These are phyloP conservation scores for Talaromyces sp. DNA, from an alignment of 2,329 filamentous ascomycete genomes.

Conservation along the genomic window DNA sequence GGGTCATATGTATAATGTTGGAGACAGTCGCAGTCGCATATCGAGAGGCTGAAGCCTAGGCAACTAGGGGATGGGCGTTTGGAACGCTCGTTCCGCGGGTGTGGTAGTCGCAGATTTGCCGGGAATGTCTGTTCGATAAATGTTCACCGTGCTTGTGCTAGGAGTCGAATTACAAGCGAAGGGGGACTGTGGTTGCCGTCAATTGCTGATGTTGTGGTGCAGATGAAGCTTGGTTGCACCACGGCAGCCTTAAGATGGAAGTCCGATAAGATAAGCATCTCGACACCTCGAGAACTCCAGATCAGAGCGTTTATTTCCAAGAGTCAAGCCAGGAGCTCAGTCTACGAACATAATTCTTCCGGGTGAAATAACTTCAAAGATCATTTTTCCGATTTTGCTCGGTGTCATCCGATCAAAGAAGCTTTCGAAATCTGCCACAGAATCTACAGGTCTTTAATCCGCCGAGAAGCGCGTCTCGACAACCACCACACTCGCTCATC, in stretches of 20 bases:
- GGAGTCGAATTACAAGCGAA: neutral
- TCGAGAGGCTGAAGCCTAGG: neutral
- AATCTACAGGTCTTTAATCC: neutral
- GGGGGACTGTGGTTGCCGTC: neutral
- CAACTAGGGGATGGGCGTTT: neutral
- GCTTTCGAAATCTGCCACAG: neutral
- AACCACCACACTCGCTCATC: neutral
- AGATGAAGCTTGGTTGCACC: neutral
- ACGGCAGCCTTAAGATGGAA: neutral
- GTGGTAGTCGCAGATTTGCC: neutral
- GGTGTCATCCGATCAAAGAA: neutral
- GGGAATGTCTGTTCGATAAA: too few relatives aligned
- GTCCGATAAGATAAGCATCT: conserved; percentile 11
- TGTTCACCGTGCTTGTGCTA: neutral
- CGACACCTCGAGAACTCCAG: neutral
- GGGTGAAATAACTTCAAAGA: too few relatives aligned
- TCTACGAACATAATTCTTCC: neutral
- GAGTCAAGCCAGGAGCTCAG: neutral
- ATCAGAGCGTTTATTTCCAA: neutral
- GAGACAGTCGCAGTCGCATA: neutral
- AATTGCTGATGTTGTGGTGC: neutral
- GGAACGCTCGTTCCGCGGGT: neutral
- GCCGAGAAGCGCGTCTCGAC: neutral
- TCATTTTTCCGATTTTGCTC: too few relatives aligned
- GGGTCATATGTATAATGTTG: conserved; percentile 31